phyloP scores from a whole-genome alignment of 306 rosid species.

The Lathyrus oleraceus region DNA sequence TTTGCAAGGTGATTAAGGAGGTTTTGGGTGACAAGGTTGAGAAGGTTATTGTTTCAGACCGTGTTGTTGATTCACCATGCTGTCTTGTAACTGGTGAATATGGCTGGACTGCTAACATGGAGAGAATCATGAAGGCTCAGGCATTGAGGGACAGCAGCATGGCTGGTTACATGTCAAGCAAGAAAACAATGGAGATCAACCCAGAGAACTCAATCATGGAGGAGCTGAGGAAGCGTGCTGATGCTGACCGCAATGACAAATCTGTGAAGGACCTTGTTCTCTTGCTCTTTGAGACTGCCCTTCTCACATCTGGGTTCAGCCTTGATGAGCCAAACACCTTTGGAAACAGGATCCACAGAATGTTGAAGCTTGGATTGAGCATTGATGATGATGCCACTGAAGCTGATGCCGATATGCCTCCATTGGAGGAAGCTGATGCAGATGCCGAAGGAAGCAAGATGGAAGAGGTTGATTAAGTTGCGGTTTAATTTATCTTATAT shows the following conservation, averaged over 20 bases:
- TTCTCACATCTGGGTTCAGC: slow-evolving; percentile 87
- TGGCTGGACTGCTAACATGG: slow-evolving; percentile 93
- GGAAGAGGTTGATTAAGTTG: slow-evolving; percentile 80
- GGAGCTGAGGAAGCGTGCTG: slow-evolving; percentile 81
- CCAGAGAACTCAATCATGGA: slow-evolving; percentile 89
- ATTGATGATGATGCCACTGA: slow-evolving; percentile 76
- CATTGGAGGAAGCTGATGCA: slow-evolving; percentile 72
- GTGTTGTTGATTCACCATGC: slow-evolving; percentile 86
- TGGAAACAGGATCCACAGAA: slow-evolving; percentile 89
- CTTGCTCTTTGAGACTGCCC: slow-evolving; percentile 76
- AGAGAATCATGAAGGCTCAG: slow-evolving; percentile 87
- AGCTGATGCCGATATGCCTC: slow-evolving; percentile 75
- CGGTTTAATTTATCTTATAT: neutral
- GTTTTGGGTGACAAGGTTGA: slow-evolving; percentile 80
- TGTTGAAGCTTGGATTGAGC: slow-evolving; percentile 86
- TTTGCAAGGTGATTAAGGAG: slow-evolving; percentile 88
- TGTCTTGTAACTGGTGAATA: slow-evolving; percentile 88
- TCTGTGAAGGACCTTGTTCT: slow-evolving; percentile 88
- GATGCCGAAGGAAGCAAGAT: slow-evolving; percentile 88
- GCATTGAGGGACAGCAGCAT: slow-evolving; percentile 85
- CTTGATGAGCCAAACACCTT: slow-evolving; percentile 90
- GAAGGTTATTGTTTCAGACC: slow-evolving; percentile 79
- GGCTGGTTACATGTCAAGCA: slow-evolving; percentile 93
- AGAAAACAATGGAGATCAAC: slow-evolving; percentile 94
- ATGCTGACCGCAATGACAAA: slow-evolving; percentile 74